Evolutionary conservation across 2,329 filamentous ascomycete species (phyloP).

Genomic region (Talaromyces islandicus): DNA sequence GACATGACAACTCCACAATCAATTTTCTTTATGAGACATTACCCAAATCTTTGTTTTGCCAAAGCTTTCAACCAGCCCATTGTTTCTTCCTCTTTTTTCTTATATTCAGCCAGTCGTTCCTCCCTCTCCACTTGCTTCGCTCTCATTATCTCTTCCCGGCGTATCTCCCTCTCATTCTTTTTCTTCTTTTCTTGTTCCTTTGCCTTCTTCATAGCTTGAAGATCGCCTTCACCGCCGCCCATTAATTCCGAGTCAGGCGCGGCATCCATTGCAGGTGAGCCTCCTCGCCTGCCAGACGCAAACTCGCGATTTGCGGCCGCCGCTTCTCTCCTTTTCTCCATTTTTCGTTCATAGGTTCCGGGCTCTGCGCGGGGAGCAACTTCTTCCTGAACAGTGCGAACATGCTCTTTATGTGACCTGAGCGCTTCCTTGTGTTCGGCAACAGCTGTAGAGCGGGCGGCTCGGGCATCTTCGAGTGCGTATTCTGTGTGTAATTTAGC

Average conservation of each 20-base stretch:
- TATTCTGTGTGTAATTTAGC: slow-evolving; percentile 17
- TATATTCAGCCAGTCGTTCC: slow-evolving; percentile 63
- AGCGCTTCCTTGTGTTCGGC: slow-evolving; percentile 45
- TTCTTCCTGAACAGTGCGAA: slow-evolving; percentile 55
- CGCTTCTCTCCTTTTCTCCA: slow-evolving; percentile 76
- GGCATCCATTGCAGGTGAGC: slow-evolving; percentile 55
- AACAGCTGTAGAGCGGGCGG: slow-evolving; percentile 21
- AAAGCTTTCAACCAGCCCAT: slow-evolving; percentile 75
- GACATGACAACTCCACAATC: not conserved
- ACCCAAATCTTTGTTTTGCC: slow-evolving; percentile 73
- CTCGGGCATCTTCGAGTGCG: slow-evolving; percentile 23
- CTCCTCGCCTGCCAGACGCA: slow-evolving; percentile 51
- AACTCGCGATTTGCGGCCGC: slow-evolving; percentile 71
- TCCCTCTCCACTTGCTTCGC: slow-evolving; percentile 75
- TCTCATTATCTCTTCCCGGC: slow-evolving; percentile 72
- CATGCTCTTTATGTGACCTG: slow-evolving; percentile 36
- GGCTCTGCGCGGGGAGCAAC: slow-evolving; percentile 75
- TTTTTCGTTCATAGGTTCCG: slow-evolving; percentile 71
- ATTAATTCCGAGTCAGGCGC: slow-evolving; percentile 71
- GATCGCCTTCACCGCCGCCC: slow-evolving; percentile 55
- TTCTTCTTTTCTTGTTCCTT: slow-evolving; percentile 61
- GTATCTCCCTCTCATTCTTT: slow-evolving; percentile 77
- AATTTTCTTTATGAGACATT: slow-evolving; percentile 6
- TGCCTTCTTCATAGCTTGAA: slow-evolving; percentile 60
- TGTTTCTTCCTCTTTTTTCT: slow-evolving; percentile 74